A percentile compares a stretch with the other conserved stretches of the same genome.
phyloP scores from a whole-genome alignment of 192 early-diverging fungal genomes.

The Geranomyces michiganensis region DNA sequence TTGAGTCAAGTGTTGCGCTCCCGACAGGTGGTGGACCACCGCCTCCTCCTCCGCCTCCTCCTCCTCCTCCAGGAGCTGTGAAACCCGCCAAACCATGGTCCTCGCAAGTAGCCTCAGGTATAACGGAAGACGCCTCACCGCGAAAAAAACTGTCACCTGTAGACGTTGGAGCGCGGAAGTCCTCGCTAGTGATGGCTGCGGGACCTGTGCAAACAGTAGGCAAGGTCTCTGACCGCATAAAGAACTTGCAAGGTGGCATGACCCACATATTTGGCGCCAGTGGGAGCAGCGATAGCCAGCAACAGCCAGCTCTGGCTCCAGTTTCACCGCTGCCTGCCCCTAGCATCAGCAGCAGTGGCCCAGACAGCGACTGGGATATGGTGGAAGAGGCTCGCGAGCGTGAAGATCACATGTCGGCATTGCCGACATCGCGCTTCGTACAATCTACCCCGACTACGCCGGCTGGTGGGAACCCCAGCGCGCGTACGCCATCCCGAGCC shows the following conservation, averaged over 20 bases:
- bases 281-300: neutral
- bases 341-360: neutral
- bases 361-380: constrained; percentile 19
- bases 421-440: neutral
- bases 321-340: constrained; percentile 1
- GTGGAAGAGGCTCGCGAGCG: constrained; percentile 16
- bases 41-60: constrained; percentile 51
- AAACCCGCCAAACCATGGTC: constrained; percentile 28
- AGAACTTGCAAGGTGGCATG: constrained; percentile 32
- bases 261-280: constrained; percentile 28
- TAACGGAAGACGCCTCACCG: constrained; percentile 19
- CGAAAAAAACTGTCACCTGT: constrained; percentile 45
- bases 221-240: constrained; percentile 38
- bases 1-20: neutral
- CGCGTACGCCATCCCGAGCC: neutral
- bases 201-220: constrained; percentile 26
- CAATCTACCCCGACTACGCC: neutral
- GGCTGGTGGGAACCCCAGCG: neutral
- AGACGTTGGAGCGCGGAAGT: constrained; percentile 42
- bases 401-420: constrained; percentile 5
- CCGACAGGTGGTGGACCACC: constrained; percentile 10
- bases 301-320: neutral
- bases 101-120: constrained; percentile 1
- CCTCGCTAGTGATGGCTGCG: constrained; percentile 28
- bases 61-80: constrained; percentile 41